phyloP scores from a whole-genome alignment of 768 basidiomycete genomes.

The Rhodotorula sphaerocarpa region DNA sequence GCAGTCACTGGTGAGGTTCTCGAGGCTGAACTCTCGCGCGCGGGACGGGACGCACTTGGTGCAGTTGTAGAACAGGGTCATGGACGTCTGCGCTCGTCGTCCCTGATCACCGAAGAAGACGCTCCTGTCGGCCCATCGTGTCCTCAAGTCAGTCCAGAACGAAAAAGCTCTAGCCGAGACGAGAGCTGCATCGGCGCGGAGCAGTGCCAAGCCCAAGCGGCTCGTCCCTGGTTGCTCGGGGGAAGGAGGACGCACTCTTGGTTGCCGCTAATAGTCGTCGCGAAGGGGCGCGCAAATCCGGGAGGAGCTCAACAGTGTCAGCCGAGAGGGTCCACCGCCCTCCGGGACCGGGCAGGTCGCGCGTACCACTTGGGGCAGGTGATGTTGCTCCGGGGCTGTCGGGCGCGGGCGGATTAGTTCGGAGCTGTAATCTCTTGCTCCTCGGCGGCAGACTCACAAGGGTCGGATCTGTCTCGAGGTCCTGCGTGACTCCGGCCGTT shows the following conservation, averaged over 20 bases:
- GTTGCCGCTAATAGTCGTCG: background rate
- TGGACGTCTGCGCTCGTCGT: slow-evolving; percentile 86
- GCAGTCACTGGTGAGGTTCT: too few species aligned
- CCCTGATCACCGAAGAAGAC: slow-evolving; percentile 97
- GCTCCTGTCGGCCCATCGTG: slow-evolving; percentile 52
- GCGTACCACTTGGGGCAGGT: slow-evolving; percentile 27
- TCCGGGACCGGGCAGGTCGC: background rate
- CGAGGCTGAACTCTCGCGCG: background rate
- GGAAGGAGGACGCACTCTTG: slow-evolving; percentile 38
- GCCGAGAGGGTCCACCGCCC: background rate
- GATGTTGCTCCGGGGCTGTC: slow-evolving; percentile 25
- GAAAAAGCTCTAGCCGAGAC: background rate
- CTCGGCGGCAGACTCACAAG: slow-evolving; percentile 49
- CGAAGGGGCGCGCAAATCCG: slow-evolving; percentile 19
- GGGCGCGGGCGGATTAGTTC: background rate
- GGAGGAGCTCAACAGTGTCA: background rate
- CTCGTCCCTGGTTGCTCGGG: background rate
- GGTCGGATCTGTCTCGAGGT: slow-evolving; percentile 80
- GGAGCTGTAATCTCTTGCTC: background rate
- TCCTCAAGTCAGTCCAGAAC: background rate
- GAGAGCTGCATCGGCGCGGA: background rate
- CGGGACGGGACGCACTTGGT: slow-evolving; percentile 14
- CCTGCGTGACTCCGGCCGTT: slow-evolving; percentile 81
- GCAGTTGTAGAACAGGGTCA: slow-evolving; percentile 88
- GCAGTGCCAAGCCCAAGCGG: too few species aligned